Base-by-base conservation (phyloP, 176 grass and related monocot genomes). In the Carex parvula region DNA sequence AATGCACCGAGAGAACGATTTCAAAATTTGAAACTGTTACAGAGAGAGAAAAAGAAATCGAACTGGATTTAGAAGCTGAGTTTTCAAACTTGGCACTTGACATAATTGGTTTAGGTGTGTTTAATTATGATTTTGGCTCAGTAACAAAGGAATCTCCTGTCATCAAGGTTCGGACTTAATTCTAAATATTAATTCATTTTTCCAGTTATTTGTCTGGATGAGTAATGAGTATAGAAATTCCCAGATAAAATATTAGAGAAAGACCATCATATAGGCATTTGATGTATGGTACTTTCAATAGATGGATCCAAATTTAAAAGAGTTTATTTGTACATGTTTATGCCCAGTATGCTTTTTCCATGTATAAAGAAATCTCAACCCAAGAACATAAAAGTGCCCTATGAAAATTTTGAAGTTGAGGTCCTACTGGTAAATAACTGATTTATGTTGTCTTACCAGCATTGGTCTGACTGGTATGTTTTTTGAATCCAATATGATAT, bases 1-100 rank as follows among this genome's bases (percentile, higher is more conserved):
- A 85, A 46, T 98, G 95, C 88, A 93, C 92, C 5, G 95, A 98
- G 60, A 91, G 92, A 88, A 93, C 89, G 5, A 90, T 98, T 90
- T 87, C 54, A 32, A 98, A 98, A 86, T 90, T 98, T 84, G 92
- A 93, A 80, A 86, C 84, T 78, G 81, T 90, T 54, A 82, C 79
- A 82, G 84, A 91, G 81, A 89, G 24, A 20, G 88, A 82, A 64
- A 90, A 92, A 61, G 79, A 82, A 86, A 87, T 83, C 32, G 84
- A 90, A 77, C 67, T 98, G 64, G 91, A 98, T 87, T 90, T 98
- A 72, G 95, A 98, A 93, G 90, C 91, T 26, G 95, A 98, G 66
- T 98, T 98, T 89, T 98, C 92, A 84, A 98, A 83, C 91, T 91
- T 98, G 86, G 92, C 95, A 79, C 95, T 98, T 1, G 95, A 98